Evolutionary conservation across 2,329 filamentous ascomycete species (phyloP), one percentile per base, ranked within the genome.

Genomic region (Diaporthe citrichinensis): DNA sequence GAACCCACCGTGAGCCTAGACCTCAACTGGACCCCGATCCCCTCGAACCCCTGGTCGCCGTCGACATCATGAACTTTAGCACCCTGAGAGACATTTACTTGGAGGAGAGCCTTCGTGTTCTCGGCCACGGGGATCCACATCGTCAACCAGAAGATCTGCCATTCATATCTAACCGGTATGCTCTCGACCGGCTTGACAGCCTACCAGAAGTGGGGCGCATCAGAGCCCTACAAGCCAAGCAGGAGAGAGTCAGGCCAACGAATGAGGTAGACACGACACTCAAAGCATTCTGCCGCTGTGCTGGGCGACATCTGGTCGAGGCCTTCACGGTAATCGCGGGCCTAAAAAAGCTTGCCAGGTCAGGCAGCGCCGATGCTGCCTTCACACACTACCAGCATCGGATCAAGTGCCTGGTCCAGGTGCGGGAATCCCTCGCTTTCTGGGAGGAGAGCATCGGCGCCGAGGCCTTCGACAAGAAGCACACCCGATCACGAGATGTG

Each of bases 41-140:
- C 14, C 62, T 58, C 20, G 39, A 31, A 55, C 59, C 53, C 25
- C 49, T 51, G 46, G 62, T 39, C 31, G 31, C 17, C 9, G 49
- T 72, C 58, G 36, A 23, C 36, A 58, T 59, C 36, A 76, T 76
- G 74, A 76, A 76, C 55, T 73, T 73, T 65, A 76, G 74, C 71
- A 67, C 72, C 25, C 46, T 76, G 20, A 68, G 71, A 57, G 57
- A 69, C 23, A 20, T 76, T 17, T 76, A 73, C 36, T 34, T 76
- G 41, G 74, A 73, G 34, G 46, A 67, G 62, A 58, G 67, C 46
- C 51, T 76, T 25, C 71, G 62, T 5, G 20, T 62, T 25, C 71
- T 76, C 20, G 74, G 74, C 20, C 44, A 74, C 31, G 55, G 44
- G 10, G 12, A 14, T 8, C 62, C 72, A 9, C 9, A 28, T 41